Conservation (phyloP, 192 early-diverging fungal species). For the Bifiguratus adelaidae region DNA sequence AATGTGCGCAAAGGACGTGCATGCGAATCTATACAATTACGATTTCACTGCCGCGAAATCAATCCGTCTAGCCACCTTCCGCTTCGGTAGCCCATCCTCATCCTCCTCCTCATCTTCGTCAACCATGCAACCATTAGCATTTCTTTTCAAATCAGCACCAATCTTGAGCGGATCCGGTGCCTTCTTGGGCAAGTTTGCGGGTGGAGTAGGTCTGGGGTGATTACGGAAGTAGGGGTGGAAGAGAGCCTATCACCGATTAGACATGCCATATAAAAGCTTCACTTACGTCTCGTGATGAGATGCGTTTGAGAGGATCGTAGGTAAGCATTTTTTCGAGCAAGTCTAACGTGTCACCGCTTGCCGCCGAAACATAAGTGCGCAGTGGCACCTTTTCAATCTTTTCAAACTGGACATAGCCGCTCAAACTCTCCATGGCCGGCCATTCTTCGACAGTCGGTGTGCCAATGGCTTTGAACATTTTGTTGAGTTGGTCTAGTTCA, state of each 20-base stretch:
- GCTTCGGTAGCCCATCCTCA: too few species aligned
- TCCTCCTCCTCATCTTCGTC: too few species aligned
- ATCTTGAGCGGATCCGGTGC: slow-evolving; percentile 20
- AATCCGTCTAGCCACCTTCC: too few species aligned
- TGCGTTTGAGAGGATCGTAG: slow-evolving; percentile 76
- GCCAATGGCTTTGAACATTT: slow-evolving; percentile 70
- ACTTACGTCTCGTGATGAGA: slow-evolving; percentile 66
- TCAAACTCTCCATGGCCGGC: slow-evolving; percentile 55
- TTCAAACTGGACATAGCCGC: slow-evolving; percentile 57
- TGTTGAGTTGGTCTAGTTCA: slow-evolving; percentile 65
- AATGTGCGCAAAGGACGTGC: too few species aligned
- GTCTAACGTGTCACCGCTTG: slow-evolving; percentile 72
- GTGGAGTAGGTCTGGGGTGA: slow-evolving; percentile 54
- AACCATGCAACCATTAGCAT: too few species aligned
- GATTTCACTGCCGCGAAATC: too few species aligned
- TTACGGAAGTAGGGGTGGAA: slow-evolving; percentile 69
- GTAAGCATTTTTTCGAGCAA: slow-evolving; percentile 78
- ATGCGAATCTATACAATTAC: too few species aligned
- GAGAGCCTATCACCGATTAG: slow-evolving; percentile 30
- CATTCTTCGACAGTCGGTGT: slow-evolving; percentile 76
- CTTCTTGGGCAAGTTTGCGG: slow-evolving; percentile 52
- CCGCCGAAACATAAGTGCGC: slow-evolving; percentile 69
- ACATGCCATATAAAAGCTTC: too few species aligned
- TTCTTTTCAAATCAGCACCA: too few species aligned
- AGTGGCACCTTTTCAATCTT: slow-evolving; percentile 63